phyloP scores from a whole-genome alignment of 306 rosid genomes.

The Malus domestica region ASM211411v1 NC_041798.1:30462001-30462500 shows the following conservation, averaged over 20 bases:
- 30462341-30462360: not conserved
- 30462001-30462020: not conserved
- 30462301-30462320: conserved; percentile 97
- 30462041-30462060: not conserved
- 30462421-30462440: not conserved
- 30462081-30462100: not conserved
- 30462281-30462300: conserved; percentile 89
- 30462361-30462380: not conserved
- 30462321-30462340: conserved; percentile 69
- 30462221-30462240: conserved; percentile 75
- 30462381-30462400: not conserved
- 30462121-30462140: not conserved
- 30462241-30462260: conserved; percentile 83
- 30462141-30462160: not conserved
- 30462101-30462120: not conserved
- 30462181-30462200: not conserved
- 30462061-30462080: not conserved
- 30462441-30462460: not conserved
- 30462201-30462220: conserved; percentile 3
- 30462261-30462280: conserved; percentile 78
- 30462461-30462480: not conserved
- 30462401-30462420: not conserved
- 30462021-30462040: conserved; percentile 8
- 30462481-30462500: not conserved
- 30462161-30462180: conserved; percentile 3